Percentiles rank a stretch among this genome's conserved stretches.
Conservation (phyloP, 1,139 yeast species). For the Pichia sp. region DNA sequence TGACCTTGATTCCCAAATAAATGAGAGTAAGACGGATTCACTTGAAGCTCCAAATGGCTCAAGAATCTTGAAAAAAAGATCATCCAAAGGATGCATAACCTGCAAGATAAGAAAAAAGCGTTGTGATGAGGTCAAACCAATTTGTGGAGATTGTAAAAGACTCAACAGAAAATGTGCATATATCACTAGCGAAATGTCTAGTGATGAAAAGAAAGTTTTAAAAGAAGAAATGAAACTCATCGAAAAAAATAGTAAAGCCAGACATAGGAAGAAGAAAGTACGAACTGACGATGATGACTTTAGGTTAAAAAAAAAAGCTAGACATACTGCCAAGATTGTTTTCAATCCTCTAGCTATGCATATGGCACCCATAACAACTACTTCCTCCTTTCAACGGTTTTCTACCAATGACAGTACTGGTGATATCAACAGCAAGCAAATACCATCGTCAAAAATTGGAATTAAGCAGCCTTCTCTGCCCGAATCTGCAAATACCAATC, state of each 20-base stretch:
- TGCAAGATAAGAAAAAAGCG: conserved; percentile 71
- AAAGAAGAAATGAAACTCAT: conserved; percentile 35
- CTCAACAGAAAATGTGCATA: conserved; percentile 50
- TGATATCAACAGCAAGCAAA: not conserved
- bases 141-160: conserved; percentile 57
- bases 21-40: not conserved
- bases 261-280: conserved; percentile 25
- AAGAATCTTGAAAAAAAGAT: conserved; percentile 29
- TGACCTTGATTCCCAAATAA: not conserved
- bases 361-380: conserved; percentile 11
- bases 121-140: conserved; percentile 62
- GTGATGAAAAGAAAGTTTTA: conserved; percentile 23
- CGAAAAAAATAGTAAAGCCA: conserved; percentile 29
- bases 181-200: conserved; percentile 39
- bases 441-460: not conserved
- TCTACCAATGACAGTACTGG: not conserved
- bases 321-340: conserved; percentile 18
- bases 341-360: conserved; percentile 28
- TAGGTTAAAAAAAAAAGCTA: conserved; percentile 1
- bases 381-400: not conserved
- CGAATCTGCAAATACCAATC: too few relatives aligned
- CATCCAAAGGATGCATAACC: conserved; percentile 62
- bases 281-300: not conserved
- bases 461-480: not conserved
- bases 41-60: not conserved